Percentiles rank a stretch among this genome's conserved stretches.
phyloP scores from a whole-genome alignment of 1,284 basidiomycete genomes.

The Exobasidium cylindrosporum region DNA sequence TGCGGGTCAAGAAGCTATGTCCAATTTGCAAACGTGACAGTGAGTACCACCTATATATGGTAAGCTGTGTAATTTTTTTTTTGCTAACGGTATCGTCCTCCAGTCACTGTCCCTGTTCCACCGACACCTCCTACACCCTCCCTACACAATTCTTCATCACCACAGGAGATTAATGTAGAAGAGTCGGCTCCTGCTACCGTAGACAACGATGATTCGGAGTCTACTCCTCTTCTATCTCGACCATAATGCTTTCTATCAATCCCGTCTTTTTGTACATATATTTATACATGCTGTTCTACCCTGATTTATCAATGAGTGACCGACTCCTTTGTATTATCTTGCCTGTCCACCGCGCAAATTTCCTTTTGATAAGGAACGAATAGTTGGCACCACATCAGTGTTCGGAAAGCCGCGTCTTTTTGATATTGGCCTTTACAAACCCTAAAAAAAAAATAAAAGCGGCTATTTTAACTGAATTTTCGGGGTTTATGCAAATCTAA shows the following conservation, averaged over 20 bases:
- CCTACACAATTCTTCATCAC: background rate
- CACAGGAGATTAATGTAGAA: background rate
- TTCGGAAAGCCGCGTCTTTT: no score
- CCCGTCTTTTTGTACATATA: background rate
- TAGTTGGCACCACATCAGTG: no score
- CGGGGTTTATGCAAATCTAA: no score
- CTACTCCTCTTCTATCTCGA: background rate
- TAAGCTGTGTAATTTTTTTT: background rate
- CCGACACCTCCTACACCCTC: conserved; percentile 1
- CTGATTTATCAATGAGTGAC: no score
- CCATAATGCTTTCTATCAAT: background rate
- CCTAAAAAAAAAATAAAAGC: no score
- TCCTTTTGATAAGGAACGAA: no score
- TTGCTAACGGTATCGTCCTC: background rate
- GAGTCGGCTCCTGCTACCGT: no score
- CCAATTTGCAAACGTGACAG: conserved; percentile 53
- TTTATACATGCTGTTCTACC: no score
- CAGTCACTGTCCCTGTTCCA: conserved; percentile 8
- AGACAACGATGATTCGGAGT: background rate
- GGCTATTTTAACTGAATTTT: no score
- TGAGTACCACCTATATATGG: conserved; percentile 1
- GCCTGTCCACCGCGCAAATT: no score
- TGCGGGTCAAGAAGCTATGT: conserved; percentile 48
- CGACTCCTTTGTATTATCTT: no score
- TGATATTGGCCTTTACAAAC: no score